These are phyloP conservation scores for Puccinia polysora DNA, from an alignment of 1,284 basidiomycete species.

Conservation along the genomic window DNA sequence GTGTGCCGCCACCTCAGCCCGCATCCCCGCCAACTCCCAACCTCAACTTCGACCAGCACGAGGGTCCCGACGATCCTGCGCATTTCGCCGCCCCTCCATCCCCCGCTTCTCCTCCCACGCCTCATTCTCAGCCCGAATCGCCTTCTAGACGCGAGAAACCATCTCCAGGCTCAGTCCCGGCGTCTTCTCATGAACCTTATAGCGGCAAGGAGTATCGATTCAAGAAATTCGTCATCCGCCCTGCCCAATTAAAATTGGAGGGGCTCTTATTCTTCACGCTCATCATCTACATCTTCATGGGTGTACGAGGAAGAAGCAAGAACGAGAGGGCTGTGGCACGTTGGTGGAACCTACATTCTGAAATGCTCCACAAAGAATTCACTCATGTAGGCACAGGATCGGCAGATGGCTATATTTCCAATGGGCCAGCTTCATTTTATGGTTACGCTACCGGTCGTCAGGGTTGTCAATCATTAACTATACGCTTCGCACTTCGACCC, in stretches of 20 bases:
- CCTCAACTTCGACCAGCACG: conserved; percentile 31
- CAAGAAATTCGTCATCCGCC: conserved; percentile 38
- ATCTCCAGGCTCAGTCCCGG: neutral
- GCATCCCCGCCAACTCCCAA: conserved; percentile 23
- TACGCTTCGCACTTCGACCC: conserved; percentile 69
- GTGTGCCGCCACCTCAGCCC: conserved; percentile 31
- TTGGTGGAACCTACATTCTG: conserved; percentile 9
- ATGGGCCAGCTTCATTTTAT: conserved; percentile 73
- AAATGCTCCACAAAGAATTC: conserved; percentile 22
- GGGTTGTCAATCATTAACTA: conserved; percentile 69
- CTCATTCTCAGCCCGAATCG: neutral
- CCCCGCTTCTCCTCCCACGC: conserved; percentile 20
- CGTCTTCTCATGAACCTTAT: neutral
- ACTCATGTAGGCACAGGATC: conserved; percentile 24
- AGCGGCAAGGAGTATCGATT: conserved; percentile 34
- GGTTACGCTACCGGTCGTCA: conserved; percentile 78
- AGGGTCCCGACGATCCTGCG: conserved; percentile 1
- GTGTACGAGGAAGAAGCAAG: conserved; percentile 22
- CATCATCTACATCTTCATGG: conserved; percentile 15
- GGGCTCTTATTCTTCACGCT: conserved; percentile 6
- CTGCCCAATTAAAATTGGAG: conserved; percentile 29
- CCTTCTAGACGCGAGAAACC: neutral
- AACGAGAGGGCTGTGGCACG: conserved; percentile 10
- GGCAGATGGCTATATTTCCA: conserved; percentile 54
- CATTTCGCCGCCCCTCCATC: conserved; percentile 19